Percentiles rank a stretch among this genome's conserved stretches.
phyloP scores from a whole-genome alignment of 768 basidiomycete species.

The Auricularia heimuer region DNA sequence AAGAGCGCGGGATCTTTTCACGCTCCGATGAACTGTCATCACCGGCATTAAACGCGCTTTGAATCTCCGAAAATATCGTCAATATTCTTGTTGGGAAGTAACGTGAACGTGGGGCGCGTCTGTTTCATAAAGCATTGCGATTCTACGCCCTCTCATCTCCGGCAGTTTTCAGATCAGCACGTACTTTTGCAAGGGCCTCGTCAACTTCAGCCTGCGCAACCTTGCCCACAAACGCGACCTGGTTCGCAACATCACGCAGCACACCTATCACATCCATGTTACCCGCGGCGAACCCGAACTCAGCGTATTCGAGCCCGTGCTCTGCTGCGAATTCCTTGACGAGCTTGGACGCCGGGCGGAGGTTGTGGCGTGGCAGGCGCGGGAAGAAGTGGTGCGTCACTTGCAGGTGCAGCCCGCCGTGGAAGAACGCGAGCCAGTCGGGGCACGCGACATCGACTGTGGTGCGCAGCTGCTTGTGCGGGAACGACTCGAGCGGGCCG shows the following conservation, averaged over 20 bases:
- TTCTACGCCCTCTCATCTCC: too few species aligned
- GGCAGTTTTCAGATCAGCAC: neutral
- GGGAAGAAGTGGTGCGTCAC: conserved; percentile 97
- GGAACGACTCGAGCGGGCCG: conserved; percentile 85
- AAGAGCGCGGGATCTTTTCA: too few species aligned
- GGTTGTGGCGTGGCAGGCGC: conserved; percentile 86
- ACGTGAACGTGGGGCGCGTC: too few species aligned
- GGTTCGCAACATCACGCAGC: conserved; percentile 75
- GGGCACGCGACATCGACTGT: conserved; percentile 92
- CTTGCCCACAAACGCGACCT: conserved; percentile 68
- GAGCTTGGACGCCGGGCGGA: conserved; percentile 67
- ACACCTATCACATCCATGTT: conserved; percentile 80
- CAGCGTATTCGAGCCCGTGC: conserved; percentile 76
- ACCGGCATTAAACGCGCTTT: too few species aligned
- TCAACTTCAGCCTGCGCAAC: conserved; percentile 71
- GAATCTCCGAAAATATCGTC: too few species aligned
- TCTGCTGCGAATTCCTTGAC: conserved; percentile 86
- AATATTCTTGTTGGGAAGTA: too few species aligned
- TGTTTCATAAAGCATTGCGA: too few species aligned
- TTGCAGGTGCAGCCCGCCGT: conserved; percentile 96
- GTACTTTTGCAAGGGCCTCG: conserved; percentile 37
- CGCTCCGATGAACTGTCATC: too few species aligned
- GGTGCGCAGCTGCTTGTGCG: conserved; percentile 91
- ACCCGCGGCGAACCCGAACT: conserved; percentile 83
- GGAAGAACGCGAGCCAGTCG: conserved; percentile 73